Conservation (phyloP, 306 rosid species). For the Quercus ilex region DNA sequence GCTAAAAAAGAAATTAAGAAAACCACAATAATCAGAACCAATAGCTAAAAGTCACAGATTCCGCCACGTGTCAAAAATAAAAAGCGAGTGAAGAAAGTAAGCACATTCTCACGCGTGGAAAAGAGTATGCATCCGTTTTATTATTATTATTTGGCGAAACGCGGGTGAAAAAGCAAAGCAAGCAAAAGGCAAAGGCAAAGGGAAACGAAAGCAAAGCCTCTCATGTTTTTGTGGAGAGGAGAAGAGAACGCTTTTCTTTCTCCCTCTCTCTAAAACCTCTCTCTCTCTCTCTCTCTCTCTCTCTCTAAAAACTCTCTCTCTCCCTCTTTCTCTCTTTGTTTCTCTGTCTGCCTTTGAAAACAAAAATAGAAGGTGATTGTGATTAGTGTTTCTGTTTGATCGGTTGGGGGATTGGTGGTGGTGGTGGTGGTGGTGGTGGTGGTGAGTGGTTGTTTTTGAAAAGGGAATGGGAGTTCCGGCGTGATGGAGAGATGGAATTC, state of each 20-base stretch:
- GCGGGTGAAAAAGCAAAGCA: constrained; percentile 32
- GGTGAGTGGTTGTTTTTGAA: neutral
- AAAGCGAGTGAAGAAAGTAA: neutral
- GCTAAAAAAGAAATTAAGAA: neutral
- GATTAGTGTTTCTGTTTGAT: neutral
- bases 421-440: neutral
- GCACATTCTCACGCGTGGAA: neutral
- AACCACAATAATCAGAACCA: constrained; percentile 1
- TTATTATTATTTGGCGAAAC: constrained; percentile 22
- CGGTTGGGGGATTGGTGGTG: constrained; percentile 18
- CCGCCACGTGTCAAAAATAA: constrained; percentile 5
- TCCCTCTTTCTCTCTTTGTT: neutral
- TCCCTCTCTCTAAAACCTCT: neutral
- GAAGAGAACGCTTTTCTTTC: constrained; percentile 53
- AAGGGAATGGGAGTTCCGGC: constrained; percentile 40
- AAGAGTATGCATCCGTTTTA: constrained; percentile 10
- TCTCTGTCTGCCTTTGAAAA: constrained; percentile 2
- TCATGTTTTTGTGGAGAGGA: constrained; percentile 80
- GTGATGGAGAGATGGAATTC: constrained; percentile 66
- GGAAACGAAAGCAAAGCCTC: constrained; percentile 14
- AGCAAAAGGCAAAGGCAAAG: neutral
- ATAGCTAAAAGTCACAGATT: neutral
- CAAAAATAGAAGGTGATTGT: neutral
- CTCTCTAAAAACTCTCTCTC: neutral
- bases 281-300: constrained; percentile 20